These are phyloP conservation scores for Diatrype stigma DNA, from an alignment of 2,329 filamentous ascomycete species.

Conservation along the genomic window DNA sequence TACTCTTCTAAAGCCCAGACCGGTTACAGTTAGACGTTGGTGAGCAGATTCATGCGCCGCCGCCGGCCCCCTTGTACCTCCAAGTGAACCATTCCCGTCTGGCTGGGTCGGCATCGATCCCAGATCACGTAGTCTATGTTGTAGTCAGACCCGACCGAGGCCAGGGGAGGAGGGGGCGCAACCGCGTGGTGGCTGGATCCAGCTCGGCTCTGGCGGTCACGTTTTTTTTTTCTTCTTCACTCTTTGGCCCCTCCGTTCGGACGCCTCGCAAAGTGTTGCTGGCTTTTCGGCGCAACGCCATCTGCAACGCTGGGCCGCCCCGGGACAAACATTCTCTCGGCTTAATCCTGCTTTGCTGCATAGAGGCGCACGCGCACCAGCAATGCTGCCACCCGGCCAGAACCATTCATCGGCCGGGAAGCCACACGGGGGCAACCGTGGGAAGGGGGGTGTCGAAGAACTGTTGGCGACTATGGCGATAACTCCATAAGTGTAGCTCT, in stretches of 20 bases:
- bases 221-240: not conserved
- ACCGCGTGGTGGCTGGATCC: not conserved
- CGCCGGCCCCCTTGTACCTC: not conserved
- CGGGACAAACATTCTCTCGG: not conserved
- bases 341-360: too few relatives aligned
- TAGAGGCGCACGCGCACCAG: too few relatives aligned
- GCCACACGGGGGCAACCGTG: too few relatives aligned
- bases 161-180: not conserved
- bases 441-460: too few relatives aligned
- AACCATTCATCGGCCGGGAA: too few relatives aligned
- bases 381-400: too few relatives aligned
- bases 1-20: not conserved
- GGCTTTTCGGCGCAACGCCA: not conserved
- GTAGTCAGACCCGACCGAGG: too few relatives aligned
- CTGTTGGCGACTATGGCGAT: too few relatives aligned
- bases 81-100: not conserved
- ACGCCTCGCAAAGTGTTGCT: not conserved
- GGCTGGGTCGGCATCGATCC: not conserved
- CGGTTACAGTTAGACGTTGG: not conserved
- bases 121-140: not conserved
- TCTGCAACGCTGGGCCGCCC: not conserved
- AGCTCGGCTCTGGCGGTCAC: not conserved
- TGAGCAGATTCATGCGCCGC: not conserved
- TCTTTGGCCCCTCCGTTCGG: too few relatives aligned
- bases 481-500: too few relatives aligned